Evolutionary conservation across 208 protist species (phyloP), one percentile per base, ranked within the genome.

Genomic region (Leishmania major): DNA sequence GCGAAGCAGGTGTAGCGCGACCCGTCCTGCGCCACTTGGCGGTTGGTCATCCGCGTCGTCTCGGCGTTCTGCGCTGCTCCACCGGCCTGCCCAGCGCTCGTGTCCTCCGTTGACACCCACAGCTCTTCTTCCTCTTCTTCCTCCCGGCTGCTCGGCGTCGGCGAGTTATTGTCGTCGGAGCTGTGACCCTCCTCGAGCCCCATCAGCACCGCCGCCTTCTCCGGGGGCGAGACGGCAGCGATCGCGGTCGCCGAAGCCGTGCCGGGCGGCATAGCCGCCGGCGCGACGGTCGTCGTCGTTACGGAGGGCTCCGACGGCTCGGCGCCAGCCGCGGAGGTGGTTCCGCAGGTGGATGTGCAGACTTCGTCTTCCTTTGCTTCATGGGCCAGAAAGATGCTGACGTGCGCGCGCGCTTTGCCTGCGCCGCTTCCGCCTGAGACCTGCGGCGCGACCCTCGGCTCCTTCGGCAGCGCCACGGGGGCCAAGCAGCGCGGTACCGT

Each of bases 1-100:
- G 87, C 84, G 45, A 84, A 92, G 81, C 88, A 91, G 22, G 22
- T 73, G 71, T 85, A 91, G 8, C 74, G 83, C 6, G 79, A 60
- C 5, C 53, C 80, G 67, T 88, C 84, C 22, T 80, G 69, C 22
- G 80, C 82, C 40, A 40, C 75, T 37, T 64, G 17, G 35, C 25
- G 77, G 19, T 77, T 51, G 0, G 59, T 72, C 31, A 84, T 78
- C 17, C 71, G 76, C 31, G 76, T 76, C 31, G 47, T 43, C 11
- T 70, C 47, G 64, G 25, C 35, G 70, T 64, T 28, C 28, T 37
- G 64, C 22, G 37, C 45, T 19, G 55, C 45, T 28, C 13, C 60
- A 49, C 43, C 43, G 71, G 13, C 55, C 55, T 57, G 35, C 43
- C 22, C 76, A 31, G 72, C 25, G 11, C 3, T 8, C 28, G 40